Evolutionary conservation across 306 rosid genomes (phyloP).

Genomic region (Comarum palustre): DNA sequence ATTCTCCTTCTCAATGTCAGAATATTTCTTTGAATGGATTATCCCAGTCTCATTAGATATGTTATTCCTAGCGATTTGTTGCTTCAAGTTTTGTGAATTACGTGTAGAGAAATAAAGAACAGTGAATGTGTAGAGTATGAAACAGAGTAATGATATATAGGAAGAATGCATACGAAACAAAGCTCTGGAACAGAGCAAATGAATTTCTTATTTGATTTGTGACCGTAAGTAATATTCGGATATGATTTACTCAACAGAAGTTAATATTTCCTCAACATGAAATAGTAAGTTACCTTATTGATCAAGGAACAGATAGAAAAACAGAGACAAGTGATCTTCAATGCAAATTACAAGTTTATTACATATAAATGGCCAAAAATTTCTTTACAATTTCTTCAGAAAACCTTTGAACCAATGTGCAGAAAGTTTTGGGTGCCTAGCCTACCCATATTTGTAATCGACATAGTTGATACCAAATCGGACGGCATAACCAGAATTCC

Average conservation of each 20-base stretch:
- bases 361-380: not conserved
- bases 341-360: not conserved
- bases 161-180: not conserved
- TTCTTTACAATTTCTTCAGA: constrained; percentile 24
- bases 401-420: constrained; percentile 62
- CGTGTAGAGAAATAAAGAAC: too few species aligned
- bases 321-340: not conserved
- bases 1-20: too few species aligned
- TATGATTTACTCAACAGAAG: not conserved
- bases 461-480: constrained; percentile 60
- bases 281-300: not conserved
- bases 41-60: too few species aligned
- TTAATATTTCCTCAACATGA: not conserved
- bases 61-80: too few species aligned
- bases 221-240: not conserved
- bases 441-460: constrained; percentile 48
- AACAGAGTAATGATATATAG: too few species aligned
- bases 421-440: constrained; percentile 52
- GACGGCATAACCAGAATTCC: constrained; percentile 49
- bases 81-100: too few species aligned
- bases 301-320: not conserved
- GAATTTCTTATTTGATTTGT: not conserved
- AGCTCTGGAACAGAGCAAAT: not conserved
- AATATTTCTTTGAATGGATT: too few species aligned
- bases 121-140: too few species aligned